phyloP scores from a whole-genome alignment of 495 filamentous ascomycete species.

The Friedmanniomyces endolithicus region DNA sequence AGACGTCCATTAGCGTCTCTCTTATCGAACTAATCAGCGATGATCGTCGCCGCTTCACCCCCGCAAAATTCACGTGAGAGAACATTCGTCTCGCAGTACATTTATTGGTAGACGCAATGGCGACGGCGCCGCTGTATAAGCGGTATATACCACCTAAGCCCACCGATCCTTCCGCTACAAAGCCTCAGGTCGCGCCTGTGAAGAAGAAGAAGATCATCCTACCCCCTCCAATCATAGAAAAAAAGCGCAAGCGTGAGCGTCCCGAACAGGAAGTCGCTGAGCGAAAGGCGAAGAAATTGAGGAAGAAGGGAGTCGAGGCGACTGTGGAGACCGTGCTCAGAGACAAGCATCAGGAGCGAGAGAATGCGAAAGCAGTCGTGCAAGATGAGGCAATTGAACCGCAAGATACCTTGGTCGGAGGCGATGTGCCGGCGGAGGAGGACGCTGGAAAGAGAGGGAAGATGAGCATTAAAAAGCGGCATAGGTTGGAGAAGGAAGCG shows the following conservation, averaged over 20 bases:
- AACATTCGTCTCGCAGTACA: background rate
- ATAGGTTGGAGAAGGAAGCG: slow-evolving; percentile 20
- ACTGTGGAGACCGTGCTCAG: background rate
- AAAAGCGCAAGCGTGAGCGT: slow-evolving; percentile 19
- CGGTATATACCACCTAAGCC: slow-evolving; percentile 39
- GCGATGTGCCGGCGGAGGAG: background rate
- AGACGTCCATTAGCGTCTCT: background rate
- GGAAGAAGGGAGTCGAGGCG: slow-evolving; percentile 17
- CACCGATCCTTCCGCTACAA: background rate
- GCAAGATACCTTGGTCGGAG: background rate
- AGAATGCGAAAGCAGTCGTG: background rate
- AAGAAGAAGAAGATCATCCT: background rate
- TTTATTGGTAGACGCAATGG: background rate
- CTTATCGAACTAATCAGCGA: background rate
- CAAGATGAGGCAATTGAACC: background rate
- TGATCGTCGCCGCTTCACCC: background rate
- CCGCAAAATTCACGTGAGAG: background rate
- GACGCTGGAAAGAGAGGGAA: background rate
- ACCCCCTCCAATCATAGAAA: background rate
- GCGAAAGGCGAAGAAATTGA: slow-evolving; percentile 20
- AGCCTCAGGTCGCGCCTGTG: background rate
- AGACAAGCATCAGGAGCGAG: background rate
- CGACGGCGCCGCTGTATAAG: slow-evolving; percentile 35
- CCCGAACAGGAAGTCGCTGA: slow-evolving; percentile 16
- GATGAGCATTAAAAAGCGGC: slow-evolving; percentile 13